These are phyloP conservation scores for Teratosphaeria zuluensis DNA, from an alignment of 2,329 filamentous ascomycete genomes.

Conservation along the genomic window DNA sequence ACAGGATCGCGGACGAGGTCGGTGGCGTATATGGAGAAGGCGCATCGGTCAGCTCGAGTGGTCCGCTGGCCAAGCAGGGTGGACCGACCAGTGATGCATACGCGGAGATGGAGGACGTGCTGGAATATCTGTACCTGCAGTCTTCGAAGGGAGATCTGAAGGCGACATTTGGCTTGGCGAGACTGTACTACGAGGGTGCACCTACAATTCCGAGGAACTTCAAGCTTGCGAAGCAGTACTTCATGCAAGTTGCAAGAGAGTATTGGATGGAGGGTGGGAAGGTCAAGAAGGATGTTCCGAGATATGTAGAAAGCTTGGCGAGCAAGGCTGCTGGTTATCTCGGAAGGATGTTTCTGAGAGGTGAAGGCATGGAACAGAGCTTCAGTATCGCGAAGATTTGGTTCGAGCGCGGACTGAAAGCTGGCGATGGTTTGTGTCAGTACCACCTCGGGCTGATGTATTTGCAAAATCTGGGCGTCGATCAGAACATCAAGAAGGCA, in stretches of 20 bases:
- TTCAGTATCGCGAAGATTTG: slow-evolving; percentile 67
- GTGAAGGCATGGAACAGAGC: slow-evolving; percentile 73
- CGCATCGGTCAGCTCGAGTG: slow-evolving; percentile 80
- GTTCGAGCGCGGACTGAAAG: slow-evolving; percentile 69
- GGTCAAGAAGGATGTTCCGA: slow-evolving; percentile 57
- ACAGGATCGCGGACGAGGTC: slow-evolving; percentile 77
- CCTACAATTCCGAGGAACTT: slow-evolving; percentile 65
- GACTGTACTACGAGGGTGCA: slow-evolving; percentile 81
- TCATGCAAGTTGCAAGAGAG: slow-evolving; percentile 65
- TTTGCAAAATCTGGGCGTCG: slow-evolving; percentile 64
- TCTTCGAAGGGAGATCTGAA: slow-evolving; percentile 82
- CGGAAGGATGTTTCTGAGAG: slow-evolving; percentile 79
- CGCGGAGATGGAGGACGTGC: slow-evolving; percentile 80
- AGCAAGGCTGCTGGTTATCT: slow-evolving; percentile 79
- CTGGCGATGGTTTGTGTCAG: slow-evolving; percentile 73
- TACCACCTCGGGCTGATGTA: slow-evolving; percentile 78
- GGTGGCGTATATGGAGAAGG: slow-evolving; percentile 94
- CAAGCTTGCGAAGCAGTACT: slow-evolving; percentile 66
- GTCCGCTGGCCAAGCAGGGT: slow-evolving; percentile 66
- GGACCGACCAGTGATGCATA: slow-evolving; percentile 69
- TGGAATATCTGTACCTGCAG: slow-evolving; percentile 88
- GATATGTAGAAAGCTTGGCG: slow-evolving; percentile 65
- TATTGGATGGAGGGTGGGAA: slow-evolving; percentile 79
- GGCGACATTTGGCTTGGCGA: slow-evolving; percentile 75
- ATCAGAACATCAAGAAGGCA: slow-evolving; percentile 60